Percentiles rank a stretch among this genome's conserved stretches.
Conservation (phyloP, 306 rosid genomes). For the Psophocarpus tetragonolobus region DNA sequence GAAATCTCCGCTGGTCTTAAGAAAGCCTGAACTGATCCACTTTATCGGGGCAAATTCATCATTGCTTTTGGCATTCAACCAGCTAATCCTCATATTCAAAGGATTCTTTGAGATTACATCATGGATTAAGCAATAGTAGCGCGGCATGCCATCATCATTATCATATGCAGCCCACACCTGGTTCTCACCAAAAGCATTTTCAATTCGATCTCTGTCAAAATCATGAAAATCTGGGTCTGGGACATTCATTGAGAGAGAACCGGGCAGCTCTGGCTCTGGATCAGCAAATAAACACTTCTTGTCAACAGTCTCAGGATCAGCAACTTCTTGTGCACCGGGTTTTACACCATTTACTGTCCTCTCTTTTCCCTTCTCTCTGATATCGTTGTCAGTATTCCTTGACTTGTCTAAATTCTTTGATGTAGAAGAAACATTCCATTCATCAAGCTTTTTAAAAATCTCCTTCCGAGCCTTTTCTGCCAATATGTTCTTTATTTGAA, state of each 20-base stretch:
- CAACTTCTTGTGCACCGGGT: constrained; percentile 25
- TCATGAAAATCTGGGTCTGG: constrained; percentile 91
- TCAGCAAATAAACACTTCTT: constrained; percentile 36
- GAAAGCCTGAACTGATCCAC: constrained; percentile 74
- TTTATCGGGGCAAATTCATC: constrained; percentile 69
- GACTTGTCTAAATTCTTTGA: constrained; percentile 34
- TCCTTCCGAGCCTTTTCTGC: constrained; percentile 55
- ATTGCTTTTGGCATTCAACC: constrained; percentile 78
- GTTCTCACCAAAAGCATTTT: constrained; percentile 64
- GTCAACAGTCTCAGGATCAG: constrained; percentile 28
- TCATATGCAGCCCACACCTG: constrained; percentile 93
- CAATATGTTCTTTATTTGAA: constrained; percentile 51
- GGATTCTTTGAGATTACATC: constrained; percentile 66
- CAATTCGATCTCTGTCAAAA: constrained; percentile 83
- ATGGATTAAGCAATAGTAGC: constrained; percentile 76
- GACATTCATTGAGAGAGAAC: constrained; percentile 64
- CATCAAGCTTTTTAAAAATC: constrained; percentile 59
- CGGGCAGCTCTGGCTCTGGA: constrained; percentile 26
- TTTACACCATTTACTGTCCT: constrained; percentile 38
- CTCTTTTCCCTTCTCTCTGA: constrained; percentile 38
- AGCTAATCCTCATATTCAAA: constrained; percentile 66
- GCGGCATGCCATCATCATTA: constrained; percentile 95
- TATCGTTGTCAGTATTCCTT: constrained; percentile 29
- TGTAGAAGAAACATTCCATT: constrained; percentile 38
- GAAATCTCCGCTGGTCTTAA: constrained; percentile 74